Base-by-base conservation (phyloP, 2,329 filamentous ascomycete genomes). In the Diaporthe citri region DNA sequence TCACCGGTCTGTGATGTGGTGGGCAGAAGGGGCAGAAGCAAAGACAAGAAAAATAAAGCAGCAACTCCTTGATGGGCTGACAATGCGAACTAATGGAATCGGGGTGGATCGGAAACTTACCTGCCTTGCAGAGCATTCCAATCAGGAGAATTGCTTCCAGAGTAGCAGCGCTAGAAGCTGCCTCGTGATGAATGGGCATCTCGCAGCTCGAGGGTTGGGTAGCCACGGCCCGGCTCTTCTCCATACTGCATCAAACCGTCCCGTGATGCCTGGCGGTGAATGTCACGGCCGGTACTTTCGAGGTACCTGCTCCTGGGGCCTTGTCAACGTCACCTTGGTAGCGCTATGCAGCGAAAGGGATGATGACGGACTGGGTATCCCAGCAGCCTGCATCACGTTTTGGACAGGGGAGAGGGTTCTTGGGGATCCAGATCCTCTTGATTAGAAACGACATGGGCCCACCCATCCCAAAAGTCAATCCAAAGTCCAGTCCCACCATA, bases 301-400 rank as follows among this genome's bases (percentile, higher is more conserved):
- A 74, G 71, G 75, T 76, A 76, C 75, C 57, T 59, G n/a, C 43
- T 43, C 39, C 48, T 64, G 59, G 62, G 59, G 22, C 59, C 66
- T 39, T 52, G 66, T 51, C 73, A 60, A 69, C 74, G 73, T 57
- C 69, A 71, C 73, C 62, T 59, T 72, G 69, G 59, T 70, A 75
- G 73, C 69, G 48, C 41, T 74, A 75, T 75, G 73, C 75, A 75
- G 69, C 56, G 74, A 75, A 72, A 74, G 71, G 73, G 64, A 71
- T 46, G 64, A 66, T 72, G 69, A 59, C 55, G 73, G 57, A 74
- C 59, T 64, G 70, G 62, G 57, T 46, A 75, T 74, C 75, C 75
- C 70, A 59, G 75, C 71, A 56, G 46, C 60, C 71, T 73, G 62
- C 41, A 43, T 76, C 75, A 76, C 75, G 75, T 75, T 76, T 76